Conservation (phyloP, 441 rosid genomes). For the Metrosideros polymorpha region DNA sequence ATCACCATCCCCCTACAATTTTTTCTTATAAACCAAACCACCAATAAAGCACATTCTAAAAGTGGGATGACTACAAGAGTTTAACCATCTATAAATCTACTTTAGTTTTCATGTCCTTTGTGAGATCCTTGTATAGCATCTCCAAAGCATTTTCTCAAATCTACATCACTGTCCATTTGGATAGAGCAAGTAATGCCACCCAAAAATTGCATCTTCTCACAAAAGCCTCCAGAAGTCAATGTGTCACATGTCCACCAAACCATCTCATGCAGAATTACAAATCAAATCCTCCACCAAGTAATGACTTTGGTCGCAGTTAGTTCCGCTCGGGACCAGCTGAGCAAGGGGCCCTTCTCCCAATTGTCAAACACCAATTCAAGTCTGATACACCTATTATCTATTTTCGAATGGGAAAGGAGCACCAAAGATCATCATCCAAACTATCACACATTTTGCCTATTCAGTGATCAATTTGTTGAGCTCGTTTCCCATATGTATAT, state of each 20-base stretch:
- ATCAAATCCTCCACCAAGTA: background rate
- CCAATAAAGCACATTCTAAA: background rate
- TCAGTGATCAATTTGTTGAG: background rate
- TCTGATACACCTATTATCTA: background rate
- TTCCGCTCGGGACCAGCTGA: background rate
- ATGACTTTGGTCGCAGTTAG: background rate
- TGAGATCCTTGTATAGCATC: background rate
- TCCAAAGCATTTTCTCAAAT: background rate
- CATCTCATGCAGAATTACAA: background rate
- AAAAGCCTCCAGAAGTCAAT: background rate
- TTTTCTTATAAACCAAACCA: background rate
- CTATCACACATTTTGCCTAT: background rate
- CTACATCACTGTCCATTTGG: background rate
- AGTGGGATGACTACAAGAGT: background rate
- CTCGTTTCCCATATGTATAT: background rate
- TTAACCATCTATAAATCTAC: background rate
- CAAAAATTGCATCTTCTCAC: background rate
- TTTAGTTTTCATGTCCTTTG: background rate
- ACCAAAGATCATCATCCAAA: background rate
- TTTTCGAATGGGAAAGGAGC: background rate
- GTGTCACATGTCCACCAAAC: background rate
- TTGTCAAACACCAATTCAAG: background rate
- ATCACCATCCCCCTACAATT: background rate
- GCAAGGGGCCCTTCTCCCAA: background rate
- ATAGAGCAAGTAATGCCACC: background rate